A percentile compares a stretch with the other conserved stretches of the same genome.
Evolutionary conservation across 768 basidiomycete genomes (phyloP).

Genomic region (Termitomyces sp.): DNA sequence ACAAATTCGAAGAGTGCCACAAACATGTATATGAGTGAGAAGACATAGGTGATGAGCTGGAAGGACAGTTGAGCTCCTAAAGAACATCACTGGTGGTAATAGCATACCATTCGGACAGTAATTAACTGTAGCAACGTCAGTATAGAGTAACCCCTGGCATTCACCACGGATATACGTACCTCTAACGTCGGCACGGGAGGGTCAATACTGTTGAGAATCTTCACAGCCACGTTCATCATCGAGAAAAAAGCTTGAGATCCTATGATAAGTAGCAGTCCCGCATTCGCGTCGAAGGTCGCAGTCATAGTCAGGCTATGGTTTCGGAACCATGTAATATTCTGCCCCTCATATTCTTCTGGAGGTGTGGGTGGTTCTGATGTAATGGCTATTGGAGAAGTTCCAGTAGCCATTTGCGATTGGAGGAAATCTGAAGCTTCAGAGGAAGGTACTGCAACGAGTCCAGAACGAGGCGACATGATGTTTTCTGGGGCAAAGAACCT

Average conservation of each 20-base stretch:
- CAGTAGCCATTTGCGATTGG: not conserved
- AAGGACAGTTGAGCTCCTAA: not conserved
- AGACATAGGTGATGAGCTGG: constrained; percentile 48
- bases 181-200: constrained; percentile 54
- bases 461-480: constrained; percentile 12
- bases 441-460: constrained; percentile 15
- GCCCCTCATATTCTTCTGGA: not conserved
- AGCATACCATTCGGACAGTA: constrained; percentile 51
- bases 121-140: constrained; percentile 34
- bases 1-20: constrained; percentile 2
- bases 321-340: constrained; percentile 4
- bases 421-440: constrained; percentile 15
- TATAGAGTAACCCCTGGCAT: not conserved
- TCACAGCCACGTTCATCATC: constrained; percentile 58
- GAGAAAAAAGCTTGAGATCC: constrained; percentile 56
- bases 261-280: constrained; percentile 56
- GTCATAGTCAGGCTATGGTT: not conserved
- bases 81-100: not conserved
- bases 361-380: constrained; percentile 7
- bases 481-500: not conserved
- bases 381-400: not conserved
- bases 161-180: constrained; percentile 24
- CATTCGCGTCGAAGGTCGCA: constrained; percentile 31
- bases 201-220: constrained; percentile 52
- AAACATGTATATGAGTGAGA: constrained; percentile 47